These are phyloP conservation scores for Cutaneotrichosporon cyanovorans DNA, from an alignment of 1,284 basidiomycete species.

Conservation along the genomic window DNA sequence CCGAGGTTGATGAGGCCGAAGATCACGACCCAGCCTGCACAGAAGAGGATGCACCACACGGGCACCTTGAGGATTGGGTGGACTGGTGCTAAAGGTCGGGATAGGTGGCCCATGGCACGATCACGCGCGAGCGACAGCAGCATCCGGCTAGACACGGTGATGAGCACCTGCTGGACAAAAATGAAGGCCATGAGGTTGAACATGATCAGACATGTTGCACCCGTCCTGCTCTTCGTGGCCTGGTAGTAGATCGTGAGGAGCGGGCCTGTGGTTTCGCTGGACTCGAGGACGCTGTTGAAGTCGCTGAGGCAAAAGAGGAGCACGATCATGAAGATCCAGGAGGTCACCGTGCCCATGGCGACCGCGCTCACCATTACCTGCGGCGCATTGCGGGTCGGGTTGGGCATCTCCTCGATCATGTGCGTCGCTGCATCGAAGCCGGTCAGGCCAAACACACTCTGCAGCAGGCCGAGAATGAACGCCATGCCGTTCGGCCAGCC, in stretches of 20 bases:
- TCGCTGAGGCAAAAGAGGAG: conserved; percentile 20
- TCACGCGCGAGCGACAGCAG: conserved; percentile 10
- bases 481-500: conserved; percentile 25
- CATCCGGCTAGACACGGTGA: conserved; percentile 22
- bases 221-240: conserved; percentile 6
- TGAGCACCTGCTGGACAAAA: conserved; percentile 18
- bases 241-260: conserved; percentile 17
- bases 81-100: conserved; percentile 3
- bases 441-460: conserved; percentile 14
- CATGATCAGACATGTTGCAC: conserved; percentile 20
- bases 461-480: conserved; percentile 42
- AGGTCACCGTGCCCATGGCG: conserved; percentile 19
- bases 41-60: conserved; percentile 19
- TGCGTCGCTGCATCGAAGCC: conserved; percentile 32
- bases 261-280: conserved; percentile 33
- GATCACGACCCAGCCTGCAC: conserved; percentile 45
- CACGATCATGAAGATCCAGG: conserved; percentile 33
- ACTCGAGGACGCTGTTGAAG: not conserved
- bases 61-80: conserved; percentile 22
- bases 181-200: conserved; percentile 23
- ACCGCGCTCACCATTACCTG: conserved; percentile 25
- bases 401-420: conserved; percentile 41
- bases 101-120: conserved; percentile 5
- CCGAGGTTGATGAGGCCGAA: conserved; percentile 51
- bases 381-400: conserved; percentile 29